phyloP scores from a whole-genome alignment of 108 stramenopile species.

The Aureococcus anophagefferens region DNA sequence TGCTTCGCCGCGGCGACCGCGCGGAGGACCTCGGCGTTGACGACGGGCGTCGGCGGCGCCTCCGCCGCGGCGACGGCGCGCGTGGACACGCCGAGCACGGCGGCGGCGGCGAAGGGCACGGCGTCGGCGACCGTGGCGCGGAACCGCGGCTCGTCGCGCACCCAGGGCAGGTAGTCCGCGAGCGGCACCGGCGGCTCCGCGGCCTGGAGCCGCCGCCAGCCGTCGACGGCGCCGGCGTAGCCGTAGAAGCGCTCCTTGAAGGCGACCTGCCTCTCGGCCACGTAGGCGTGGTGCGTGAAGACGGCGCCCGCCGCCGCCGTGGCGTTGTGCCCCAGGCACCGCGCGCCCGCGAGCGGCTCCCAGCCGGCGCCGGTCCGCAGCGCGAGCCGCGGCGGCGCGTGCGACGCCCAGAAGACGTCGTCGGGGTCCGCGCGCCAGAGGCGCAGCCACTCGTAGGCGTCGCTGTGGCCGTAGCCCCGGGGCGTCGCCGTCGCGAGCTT shows the following conservation, averaged over 20 bases:
- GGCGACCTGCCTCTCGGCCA: constrained; percentile 22
- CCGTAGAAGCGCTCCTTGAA: constrained; percentile 26
- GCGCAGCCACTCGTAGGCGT: constrained; percentile 28
- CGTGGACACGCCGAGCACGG: not conserved
- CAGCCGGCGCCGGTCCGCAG: not conserved
- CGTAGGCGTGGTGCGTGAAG: constrained; percentile 36
- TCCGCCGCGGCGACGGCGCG: too few relatives aligned
- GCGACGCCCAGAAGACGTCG: constrained; percentile 11
- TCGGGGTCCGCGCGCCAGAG: constrained; percentile 20
- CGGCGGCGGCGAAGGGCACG: constrained; percentile 1
- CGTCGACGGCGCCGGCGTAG: constrained; percentile 10
- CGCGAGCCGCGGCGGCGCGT: constrained; percentile 31
- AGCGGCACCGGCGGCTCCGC: constrained; percentile 5
- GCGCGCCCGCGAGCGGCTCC: not conserved
- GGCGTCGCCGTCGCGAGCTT: constrained; percentile 14
- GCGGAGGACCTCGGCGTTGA: not conserved
- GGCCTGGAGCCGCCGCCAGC: constrained; percentile 18
- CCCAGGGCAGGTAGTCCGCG: constrained; percentile 18
- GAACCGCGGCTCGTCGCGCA: constrained; percentile 14
- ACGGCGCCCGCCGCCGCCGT: constrained; percentile 15
- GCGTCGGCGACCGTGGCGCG: constrained; percentile 11
- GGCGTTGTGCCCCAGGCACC: constrained; percentile 15
- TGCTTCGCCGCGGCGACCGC: too few relatives aligned
- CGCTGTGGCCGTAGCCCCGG: constrained; percentile 27
- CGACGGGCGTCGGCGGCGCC: not conserved